These are phyloP conservation scores for Hirsutella minnesotensis DNA, from an alignment of 2,329 filamentous ascomycete genomes.

Conservation along the genomic window DNA sequence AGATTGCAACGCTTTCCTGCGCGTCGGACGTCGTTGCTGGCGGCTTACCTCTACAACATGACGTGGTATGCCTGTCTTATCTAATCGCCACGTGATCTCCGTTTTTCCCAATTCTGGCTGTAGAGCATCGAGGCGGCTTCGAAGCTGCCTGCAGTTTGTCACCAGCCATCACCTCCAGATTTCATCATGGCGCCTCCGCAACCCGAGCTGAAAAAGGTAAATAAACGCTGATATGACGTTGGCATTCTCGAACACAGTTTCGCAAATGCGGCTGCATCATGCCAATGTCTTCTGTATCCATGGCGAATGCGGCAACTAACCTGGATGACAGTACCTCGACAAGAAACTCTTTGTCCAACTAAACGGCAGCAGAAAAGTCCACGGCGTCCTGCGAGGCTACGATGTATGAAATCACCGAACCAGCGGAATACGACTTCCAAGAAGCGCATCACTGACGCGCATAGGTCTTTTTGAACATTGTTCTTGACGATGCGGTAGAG, in stretches of 20 bases:
- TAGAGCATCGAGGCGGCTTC: conserved; percentile 11
- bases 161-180: conserved; percentile 2
- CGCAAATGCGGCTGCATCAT: no score
- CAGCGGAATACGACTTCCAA: no score
- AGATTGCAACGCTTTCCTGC: no score
- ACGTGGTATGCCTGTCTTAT: conserved; percentile 13
- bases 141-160: conserved; percentile 7
- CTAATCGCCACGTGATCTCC: conserved; percentile 38
- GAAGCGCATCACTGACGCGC: background rate
- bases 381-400: conserved; percentile 87
- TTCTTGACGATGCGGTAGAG: conserved; percentile 91
- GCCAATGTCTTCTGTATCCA: no score
- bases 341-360: conserved; percentile 97
- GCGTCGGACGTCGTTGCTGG: no score
- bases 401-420: conserved; percentile 51
- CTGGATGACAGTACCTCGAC: conserved; percentile 72
- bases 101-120: conserved; percentile 12
- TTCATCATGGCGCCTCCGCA: conserved; percentile 92
- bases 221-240: background rate
- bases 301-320: conserved; percentile 17
- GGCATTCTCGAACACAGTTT: background rate
- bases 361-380: conserved; percentile 94
- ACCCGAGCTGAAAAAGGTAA: conserved; percentile 95
- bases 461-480: conserved; percentile 95
- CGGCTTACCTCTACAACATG: background rate